These are phyloP conservation scores for Schizosaccharomyces cryophilus DNA, from an alignment of 805 yeast species.

Conservation along the genomic window DNA sequence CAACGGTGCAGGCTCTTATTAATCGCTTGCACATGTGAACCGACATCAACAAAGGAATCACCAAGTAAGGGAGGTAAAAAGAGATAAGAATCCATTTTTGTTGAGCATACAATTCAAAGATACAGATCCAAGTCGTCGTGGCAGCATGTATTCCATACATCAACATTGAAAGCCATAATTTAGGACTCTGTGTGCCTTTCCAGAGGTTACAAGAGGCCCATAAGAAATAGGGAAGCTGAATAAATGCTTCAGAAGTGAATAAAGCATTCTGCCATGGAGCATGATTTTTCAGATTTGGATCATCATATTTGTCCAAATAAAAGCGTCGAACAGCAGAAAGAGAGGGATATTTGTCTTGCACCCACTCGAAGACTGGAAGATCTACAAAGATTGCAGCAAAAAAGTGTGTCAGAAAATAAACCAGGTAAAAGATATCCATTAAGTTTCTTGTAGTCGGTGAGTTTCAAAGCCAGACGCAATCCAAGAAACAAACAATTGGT, in stretches of 20 bases:
- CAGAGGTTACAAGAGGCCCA: not conserved
- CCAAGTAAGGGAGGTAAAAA: not conserved
- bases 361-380: not conserved
- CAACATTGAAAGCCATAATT: not conserved
- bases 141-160: not conserved
- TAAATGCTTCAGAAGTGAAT: not conserved
- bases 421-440: constrained; percentile 1
- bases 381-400: not conserved
- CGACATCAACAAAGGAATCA: constrained; percentile 1
- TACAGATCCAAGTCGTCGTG: not conserved
- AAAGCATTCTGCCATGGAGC: not conserved
- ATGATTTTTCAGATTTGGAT: not conserved
- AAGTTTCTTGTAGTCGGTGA: not conserved
- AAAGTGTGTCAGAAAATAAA: not conserved
- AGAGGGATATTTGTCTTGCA: not conserved
- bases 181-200: not conserved
- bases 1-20: not conserved
- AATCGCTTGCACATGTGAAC: not conserved
- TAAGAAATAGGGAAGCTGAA: not conserved
- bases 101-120: not conserved
- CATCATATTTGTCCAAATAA: not conserved
- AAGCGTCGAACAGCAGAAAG: not conserved
- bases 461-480: not conserved
- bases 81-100: not conserved
- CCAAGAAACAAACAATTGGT: not conserved